Conservation (phyloP, 73 alveolate genomes). For the Paramecium biaurelia region DNA sequence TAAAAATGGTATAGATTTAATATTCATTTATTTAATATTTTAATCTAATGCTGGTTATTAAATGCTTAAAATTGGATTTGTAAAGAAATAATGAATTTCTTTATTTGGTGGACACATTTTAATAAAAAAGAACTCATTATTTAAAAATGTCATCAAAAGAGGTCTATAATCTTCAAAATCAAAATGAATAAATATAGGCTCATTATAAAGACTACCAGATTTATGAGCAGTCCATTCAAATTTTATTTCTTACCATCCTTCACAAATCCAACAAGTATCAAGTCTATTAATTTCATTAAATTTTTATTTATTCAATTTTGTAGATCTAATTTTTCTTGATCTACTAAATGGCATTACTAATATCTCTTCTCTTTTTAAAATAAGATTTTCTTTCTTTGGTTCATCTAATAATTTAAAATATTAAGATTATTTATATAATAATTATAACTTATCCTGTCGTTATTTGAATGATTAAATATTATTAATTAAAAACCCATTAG, state of each 20-base stretch:
- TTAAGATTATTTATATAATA: not conserved
- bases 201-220: conserved; percentile 68
- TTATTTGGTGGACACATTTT: conserved; percentile 86
- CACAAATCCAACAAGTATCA: conserved; percentile 92
- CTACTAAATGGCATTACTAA: not conserved
- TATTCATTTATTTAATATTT: not conserved
- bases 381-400: not conserved
- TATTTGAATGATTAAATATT: not conserved
- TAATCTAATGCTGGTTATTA: not conserved
- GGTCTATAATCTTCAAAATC: conserved; percentile 80
- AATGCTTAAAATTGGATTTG: conserved; percentile 32
- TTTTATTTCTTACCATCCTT: conserved; percentile 92
- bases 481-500: conserved; percentile 35
- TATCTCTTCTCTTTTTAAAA: conserved; percentile 53
- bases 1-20: not conserved
- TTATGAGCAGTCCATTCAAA: conserved; percentile 78
- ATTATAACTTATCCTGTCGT: not conserved
- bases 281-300: not conserved
- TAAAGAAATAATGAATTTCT: conserved; percentile 69
- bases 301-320: not conserved
- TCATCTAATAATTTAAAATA: conserved; percentile 24
- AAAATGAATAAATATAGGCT: conserved; percentile 74
- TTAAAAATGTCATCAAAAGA: conserved; percentile 50
- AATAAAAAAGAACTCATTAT: conserved; percentile 62
- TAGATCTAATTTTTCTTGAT: conserved; percentile 1